These are phyloP conservation scores for Stylonectria norvegica DNA, from an alignment of 2,329 filamentous ascomycete species.

Conservation along the genomic window DNA sequence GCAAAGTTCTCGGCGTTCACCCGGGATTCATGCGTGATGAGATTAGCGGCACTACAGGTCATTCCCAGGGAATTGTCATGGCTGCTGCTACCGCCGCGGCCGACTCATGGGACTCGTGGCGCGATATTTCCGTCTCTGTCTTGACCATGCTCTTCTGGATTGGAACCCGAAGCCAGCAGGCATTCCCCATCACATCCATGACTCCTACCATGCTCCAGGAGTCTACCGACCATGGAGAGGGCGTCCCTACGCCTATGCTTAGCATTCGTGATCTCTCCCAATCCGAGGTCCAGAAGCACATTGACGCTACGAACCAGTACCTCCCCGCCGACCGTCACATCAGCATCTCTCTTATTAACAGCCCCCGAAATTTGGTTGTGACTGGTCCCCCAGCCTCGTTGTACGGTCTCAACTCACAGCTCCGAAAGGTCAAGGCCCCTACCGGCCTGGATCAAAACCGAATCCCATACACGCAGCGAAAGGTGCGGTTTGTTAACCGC, in stretches of 20 bases:
- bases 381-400: constrained; percentile 94
- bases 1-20: constrained; percentile 83
- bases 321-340: constrained; percentile 90
- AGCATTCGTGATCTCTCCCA: constrained; percentile 91
- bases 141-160: constrained; percentile 98
- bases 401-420: constrained; percentile 90
- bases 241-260: constrained; percentile 94
- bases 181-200: constrained; percentile 91
- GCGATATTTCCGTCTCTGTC: constrained; percentile 72
- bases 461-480: constrained; percentile 91
- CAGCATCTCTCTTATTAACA: constrained; percentile 92
- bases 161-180: constrained; percentile 92
- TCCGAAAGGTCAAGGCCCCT: constrained; percentile 94
- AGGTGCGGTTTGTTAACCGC: constrained; percentile 92
- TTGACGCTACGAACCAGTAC: constrained; percentile 95
- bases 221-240: constrained; percentile 90
- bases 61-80: constrained; percentile 94
- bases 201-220: constrained; percentile 88
- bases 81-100: constrained; percentile 88
- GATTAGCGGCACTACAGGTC: constrained; percentile 85
- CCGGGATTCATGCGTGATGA: constrained; percentile 84
- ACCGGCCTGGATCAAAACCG: constrained; percentile 96
- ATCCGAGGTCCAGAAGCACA: constrained; percentile 89
- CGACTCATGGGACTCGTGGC: constrained; percentile 89
- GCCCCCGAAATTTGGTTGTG: constrained; percentile 93